Evolutionary conservation across 371 early-diverging fungal genomes (phyloP).

Genomic region (Lichtheimia hyalospora): DNA sequence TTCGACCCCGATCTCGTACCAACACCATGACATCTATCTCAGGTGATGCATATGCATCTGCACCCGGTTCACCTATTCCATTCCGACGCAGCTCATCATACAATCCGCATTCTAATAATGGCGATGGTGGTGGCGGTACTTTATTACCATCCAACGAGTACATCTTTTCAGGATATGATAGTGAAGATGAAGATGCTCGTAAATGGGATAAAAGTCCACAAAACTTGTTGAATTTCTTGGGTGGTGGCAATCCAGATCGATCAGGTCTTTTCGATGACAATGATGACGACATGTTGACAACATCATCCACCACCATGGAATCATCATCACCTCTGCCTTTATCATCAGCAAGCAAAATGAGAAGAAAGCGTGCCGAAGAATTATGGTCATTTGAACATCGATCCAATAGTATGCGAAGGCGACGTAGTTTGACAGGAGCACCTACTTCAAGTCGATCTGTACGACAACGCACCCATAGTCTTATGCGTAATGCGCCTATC

Average conservation of each 20-base stretch:
- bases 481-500: slow-evolving; percentile 40
- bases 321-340: background rate
- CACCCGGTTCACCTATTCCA: slow-evolving; percentile 35
- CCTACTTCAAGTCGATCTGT: slow-evolving; percentile 9
- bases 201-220: slow-evolving; percentile 39
- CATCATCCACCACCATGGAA: no score
- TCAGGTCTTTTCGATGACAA: slow-evolving; percentile 8
- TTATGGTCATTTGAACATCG: slow-evolving; percentile 15
- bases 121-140: slow-evolving; percentile 23
- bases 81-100: slow-evolving; percentile 39
- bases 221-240: slow-evolving; percentile 38
- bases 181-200: slow-evolving; percentile 56
- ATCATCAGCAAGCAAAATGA: slow-evolving; percentile 2
- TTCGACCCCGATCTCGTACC: slow-evolving; percentile 54
- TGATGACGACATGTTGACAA: slow-evolving; percentile 2
- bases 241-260: slow-evolving; percentile 20
- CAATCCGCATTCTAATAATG: slow-evolving; percentile 10
- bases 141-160: slow-evolving; percentile 55
- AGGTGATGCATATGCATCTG: slow-evolving; percentile 19
- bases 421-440: slow-evolving; percentile 14
- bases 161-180: slow-evolving; percentile 54
- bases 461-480: slow-evolving; percentile 35
- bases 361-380: slow-evolving; percentile 15
- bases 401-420: slow-evolving; percentile 16
- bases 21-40: slow-evolving; percentile 47